Base-by-base conservation (phyloP, 768 basidiomycete genomes). In the Phylloporus sp. region DNA sequence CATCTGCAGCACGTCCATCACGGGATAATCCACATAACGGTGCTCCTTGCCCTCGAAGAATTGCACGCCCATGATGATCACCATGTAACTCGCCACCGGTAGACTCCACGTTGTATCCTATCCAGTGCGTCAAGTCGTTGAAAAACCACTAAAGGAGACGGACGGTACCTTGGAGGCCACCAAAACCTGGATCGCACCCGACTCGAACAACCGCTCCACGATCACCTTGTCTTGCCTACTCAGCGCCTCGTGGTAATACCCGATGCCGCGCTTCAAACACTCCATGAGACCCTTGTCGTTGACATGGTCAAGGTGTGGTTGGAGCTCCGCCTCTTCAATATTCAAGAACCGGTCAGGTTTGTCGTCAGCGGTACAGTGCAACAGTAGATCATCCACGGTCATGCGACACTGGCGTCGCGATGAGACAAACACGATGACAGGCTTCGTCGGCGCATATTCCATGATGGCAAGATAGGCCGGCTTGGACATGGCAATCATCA, bases 401-500 rank as follows among this genome's bases (percentile, higher is more conserved):
- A 93, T 62, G n/a, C 86, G 84, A 59, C 92, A 96, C 64, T 99
- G 96, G 44, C 90, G 84, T 17, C 95, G 78, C 17, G 91, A 92
- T 0, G 92, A 87, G 0, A 98, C 95, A 50, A 98, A 98, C 52
- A 90, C 70, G 57, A 98, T 86, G 52, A 92, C 90, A 0, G 94
- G 94, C 57, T 88, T 90, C 5, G 79, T 75, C 0, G 82, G 77
- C 0, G 96, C 84, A 54, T 92, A 84, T 61, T 99, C 95, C 35
- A 83, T 71, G 50, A 97, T 86, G 24, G 94, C 84, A 8, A 98
- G 79, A 64, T 97, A 98, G 0, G 95, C 90, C 0, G 96, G 96
- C 63, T 98, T 98, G 9, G 94, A 93, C 96, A 99, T 98, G 36
- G 93, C 80, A 49, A 98, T 91, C 95, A 99, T 98, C 33, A 99